Evolutionary conservation across 208 protist species (phyloP).

Genomic region (Leptomonas pyrrhocoris): DNA sequence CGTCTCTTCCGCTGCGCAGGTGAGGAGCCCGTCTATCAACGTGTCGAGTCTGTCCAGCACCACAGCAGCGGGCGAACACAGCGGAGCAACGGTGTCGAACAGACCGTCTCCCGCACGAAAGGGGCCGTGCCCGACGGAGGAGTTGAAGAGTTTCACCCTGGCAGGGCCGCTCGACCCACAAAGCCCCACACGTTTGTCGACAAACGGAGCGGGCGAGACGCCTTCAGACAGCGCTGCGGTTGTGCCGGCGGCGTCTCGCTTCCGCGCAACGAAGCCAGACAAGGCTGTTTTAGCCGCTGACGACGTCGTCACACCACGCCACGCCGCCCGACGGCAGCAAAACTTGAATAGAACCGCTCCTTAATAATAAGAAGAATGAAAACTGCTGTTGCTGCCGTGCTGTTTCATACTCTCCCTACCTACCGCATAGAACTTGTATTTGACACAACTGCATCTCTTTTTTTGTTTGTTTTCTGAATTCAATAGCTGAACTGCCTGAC

Average conservation of each 20-base stretch:
- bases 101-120: neutral
- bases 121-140: no score
- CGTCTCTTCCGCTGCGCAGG: neutral
- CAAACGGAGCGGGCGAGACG: no score
- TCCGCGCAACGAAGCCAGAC: conserved; percentile 1
- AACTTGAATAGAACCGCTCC: neutral
- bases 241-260: neutral
- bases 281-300: conserved; percentile 4
- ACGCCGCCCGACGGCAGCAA: neutral
- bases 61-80: neutral
- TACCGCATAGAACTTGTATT: no score
- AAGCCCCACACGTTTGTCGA: no score
- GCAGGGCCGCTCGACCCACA: no score
- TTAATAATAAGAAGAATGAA: neutral
- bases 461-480: conserved; percentile 1
- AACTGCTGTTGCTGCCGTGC: no score
- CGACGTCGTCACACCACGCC: conserved; percentile 1
- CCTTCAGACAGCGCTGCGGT: no score
- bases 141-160: neutral
- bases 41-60: conserved; percentile 48
- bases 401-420: no score
- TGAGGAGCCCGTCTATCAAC: conserved; percentile 23
- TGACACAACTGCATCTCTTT: no score
- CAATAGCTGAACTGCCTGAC: no score
- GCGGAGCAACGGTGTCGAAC: neutral